Conservation (phyloP, 2,329 filamentous ascomycete species). For the Colletotrichum sp. region DNA sequence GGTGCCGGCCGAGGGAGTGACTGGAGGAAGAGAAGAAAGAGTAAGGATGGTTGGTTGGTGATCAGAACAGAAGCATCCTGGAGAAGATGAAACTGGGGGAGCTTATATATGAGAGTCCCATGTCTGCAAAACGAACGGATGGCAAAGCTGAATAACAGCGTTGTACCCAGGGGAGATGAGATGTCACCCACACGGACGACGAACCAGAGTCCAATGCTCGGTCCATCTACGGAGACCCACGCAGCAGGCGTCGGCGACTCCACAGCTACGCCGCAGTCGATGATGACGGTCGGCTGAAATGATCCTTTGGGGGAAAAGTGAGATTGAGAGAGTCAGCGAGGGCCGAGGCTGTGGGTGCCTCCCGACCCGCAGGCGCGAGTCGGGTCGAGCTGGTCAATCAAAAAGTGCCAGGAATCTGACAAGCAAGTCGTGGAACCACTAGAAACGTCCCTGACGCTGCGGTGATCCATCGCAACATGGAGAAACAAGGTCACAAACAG, state of each 20-base stretch:
- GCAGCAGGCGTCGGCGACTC: not conserved
- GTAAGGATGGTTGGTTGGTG: slow-evolving; percentile 18
- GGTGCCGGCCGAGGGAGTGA: slow-evolving; percentile 19
- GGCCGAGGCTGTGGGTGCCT: not conserved
- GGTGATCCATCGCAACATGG: not conserved
- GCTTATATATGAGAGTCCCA: slow-evolving; percentile 14
- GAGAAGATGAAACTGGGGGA: not conserved
- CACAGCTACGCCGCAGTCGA: not conserved
- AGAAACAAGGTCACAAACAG: slow-evolving; percentile 4
- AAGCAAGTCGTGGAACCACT: slow-evolving; percentile 10
- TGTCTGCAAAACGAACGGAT: not conserved
- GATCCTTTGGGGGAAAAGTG: not conserved
- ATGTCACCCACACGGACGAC: slow-evolving; percentile 5
- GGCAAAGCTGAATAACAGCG: not conserved
- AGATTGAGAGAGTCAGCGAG: not conserved
- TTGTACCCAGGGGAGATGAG: slow-evolving; percentile 2
- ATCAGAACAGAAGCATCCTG: not conserved
- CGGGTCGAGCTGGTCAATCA: slow-evolving; percentile 9
- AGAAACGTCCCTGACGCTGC: not conserved
- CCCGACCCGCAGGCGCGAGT: slow-evolving; percentile 1
- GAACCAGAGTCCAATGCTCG: not conserved
- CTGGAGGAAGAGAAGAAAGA: not conserved
- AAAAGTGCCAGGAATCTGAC: slow-evolving; percentile 16
- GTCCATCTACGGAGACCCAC: slow-evolving; percentile 16
- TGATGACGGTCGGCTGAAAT: not conserved